Evolutionary conservation across 2,329 filamentous ascomycete species (phyloP).

Genomic region (Aspergillus pseudoterreus): DNA sequence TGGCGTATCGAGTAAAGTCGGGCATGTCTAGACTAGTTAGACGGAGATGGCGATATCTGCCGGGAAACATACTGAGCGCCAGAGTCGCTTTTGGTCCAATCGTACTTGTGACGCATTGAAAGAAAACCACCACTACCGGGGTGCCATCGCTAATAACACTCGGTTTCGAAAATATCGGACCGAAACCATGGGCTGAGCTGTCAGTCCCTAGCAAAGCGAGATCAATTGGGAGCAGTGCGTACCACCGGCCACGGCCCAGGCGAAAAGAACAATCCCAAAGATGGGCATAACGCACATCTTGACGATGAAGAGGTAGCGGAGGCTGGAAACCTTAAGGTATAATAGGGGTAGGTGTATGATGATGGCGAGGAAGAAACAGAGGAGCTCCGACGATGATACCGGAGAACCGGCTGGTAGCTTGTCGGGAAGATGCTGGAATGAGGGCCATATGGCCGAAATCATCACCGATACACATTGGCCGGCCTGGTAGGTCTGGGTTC

Average conservation of each 20-base stretch:
- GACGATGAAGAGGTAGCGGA: slow-evolving; percentile 9
- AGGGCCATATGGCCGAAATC: slow-evolving; percentile 13
- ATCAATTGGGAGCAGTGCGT: background rate
- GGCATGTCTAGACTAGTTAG: slow-evolving; percentile 3
- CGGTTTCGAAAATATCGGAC: slow-evolving; percentile 10
- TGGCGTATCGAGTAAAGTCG: slow-evolving; percentile 11
- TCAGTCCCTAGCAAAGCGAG: background rate
- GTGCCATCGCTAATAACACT: slow-evolving; percentile 9
- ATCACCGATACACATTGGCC: slow-evolving; percentile 10
- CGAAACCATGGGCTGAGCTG: slow-evolving; percentile 6
- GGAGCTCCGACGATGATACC: slow-evolving; percentile 7
- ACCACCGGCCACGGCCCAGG: slow-evolving; percentile 9
- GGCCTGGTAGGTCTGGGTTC: slow-evolving; percentile 10
- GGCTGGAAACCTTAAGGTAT: slow-evolving; percentile 6
- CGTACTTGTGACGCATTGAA: slow-evolving; percentile 9
- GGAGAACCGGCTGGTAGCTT: slow-evolving; percentile 2
- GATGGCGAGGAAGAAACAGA: slow-evolving; percentile 13
- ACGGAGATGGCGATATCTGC: background rate
- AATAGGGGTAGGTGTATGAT: slow-evolving; percentile 7
- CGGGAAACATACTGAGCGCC: slow-evolving; percentile 4
- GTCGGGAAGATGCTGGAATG: slow-evolving; percentile 10
- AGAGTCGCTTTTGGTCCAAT: slow-evolving; percentile 11
- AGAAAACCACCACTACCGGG: slow-evolving; percentile 9
- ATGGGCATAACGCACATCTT: slow-evolving; percentile 12
- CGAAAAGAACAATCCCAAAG: slow-evolving; percentile 10